Conservation (phyloP, 495 filamentous ascomycete species). For the Sphaerosporella brunnea region DNA sequence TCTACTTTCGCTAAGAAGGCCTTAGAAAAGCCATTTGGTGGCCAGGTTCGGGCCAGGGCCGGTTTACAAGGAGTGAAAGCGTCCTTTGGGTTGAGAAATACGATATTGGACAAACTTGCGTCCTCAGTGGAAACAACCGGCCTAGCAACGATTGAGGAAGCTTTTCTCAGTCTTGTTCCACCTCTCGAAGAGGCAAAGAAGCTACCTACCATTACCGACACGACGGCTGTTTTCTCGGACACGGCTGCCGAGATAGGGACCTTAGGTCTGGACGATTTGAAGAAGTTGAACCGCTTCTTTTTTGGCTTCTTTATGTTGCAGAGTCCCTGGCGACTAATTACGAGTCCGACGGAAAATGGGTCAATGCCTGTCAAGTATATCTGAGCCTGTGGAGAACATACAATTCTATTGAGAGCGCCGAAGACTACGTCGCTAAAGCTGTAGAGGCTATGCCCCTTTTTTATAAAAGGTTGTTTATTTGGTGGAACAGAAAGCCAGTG, state of each 20-base stretch:
- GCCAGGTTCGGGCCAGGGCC: neutral
- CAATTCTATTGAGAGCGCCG: neutral
- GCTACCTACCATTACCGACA: neutral
- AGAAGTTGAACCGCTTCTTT: slow-evolving; percentile 5
- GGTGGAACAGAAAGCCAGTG: too few relatives aligned
- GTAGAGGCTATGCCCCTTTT: neutral
- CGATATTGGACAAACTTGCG: slow-evolving; percentile 4
- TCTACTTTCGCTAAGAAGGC: slow-evolving; percentile 1
- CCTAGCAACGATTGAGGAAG: slow-evolving; percentile 8
- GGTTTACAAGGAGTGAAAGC: neutral
- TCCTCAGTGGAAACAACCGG: slow-evolving; percentile 2
- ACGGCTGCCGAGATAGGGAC: neutral
- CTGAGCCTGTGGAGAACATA: neutral
- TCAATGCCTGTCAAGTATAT: slow-evolving; percentile 6
- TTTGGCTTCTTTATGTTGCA: slow-evolving; percentile 7
- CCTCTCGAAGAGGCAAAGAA: slow-evolving; percentile 1
- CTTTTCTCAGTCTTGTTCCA: slow-evolving; percentile 11
- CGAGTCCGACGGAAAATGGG: slow-evolving; percentile 2
- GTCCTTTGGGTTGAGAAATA: slow-evolving; percentile 6
- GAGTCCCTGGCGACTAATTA: slow-evolving; percentile 1
- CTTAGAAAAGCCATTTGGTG: neutral
- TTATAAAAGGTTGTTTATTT: slow-evolving; percentile 1
- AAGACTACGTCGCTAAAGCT: slow-evolving; percentile 1
- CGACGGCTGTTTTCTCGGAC: neutral
- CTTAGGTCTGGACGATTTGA: slow-evolving; percentile 1